phyloP scores from a whole-genome alignment of 371 early-diverging fungal species.

The Rhizopus arrhizus region DNA sequence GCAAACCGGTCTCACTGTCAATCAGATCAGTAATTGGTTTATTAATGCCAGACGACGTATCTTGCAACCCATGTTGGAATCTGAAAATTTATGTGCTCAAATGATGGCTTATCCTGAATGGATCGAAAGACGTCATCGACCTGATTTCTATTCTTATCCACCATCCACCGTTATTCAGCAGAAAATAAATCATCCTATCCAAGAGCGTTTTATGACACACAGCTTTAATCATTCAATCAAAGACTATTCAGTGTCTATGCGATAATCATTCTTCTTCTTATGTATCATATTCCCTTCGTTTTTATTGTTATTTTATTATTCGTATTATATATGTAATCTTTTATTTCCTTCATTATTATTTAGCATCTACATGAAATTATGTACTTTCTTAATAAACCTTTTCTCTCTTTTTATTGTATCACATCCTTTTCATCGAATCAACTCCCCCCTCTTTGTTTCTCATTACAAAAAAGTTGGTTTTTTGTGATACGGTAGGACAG shows the following conservation, averaged over 20 bases:
- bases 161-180: neutral
- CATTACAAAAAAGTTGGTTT: neutral
- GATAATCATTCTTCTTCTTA: neutral
- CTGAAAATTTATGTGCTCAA: constrained; percentile 35
- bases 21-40: constrained; percentile 91
- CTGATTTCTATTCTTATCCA: constrained; percentile 8
- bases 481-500: constrained; percentile 2
- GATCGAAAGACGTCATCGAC: constrained; percentile 2
- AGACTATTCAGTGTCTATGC: neutral
- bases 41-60: constrained; percentile 84
- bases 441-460: neutral
- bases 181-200: neutral
- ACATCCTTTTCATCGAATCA: no score
- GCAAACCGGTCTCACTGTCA: constrained; percentile 69
- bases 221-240: neutral
- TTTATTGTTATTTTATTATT: constrained; percentile 7
- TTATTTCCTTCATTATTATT: neutral
- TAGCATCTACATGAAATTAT: neutral
- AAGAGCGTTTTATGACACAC: constrained; percentile 2
- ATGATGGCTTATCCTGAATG: constrained; percentile 32
- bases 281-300: neutral
- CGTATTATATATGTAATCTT: constrained; percentile 5
- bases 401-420: neutral
- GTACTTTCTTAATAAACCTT: constrained; percentile 1
- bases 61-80: constrained; percentile 57